Evolutionary conservation across 768 basidiomycete genomes (phyloP), one percentile per base, ranked within the genome.

Genomic region (Podaxis sp.): DNA sequence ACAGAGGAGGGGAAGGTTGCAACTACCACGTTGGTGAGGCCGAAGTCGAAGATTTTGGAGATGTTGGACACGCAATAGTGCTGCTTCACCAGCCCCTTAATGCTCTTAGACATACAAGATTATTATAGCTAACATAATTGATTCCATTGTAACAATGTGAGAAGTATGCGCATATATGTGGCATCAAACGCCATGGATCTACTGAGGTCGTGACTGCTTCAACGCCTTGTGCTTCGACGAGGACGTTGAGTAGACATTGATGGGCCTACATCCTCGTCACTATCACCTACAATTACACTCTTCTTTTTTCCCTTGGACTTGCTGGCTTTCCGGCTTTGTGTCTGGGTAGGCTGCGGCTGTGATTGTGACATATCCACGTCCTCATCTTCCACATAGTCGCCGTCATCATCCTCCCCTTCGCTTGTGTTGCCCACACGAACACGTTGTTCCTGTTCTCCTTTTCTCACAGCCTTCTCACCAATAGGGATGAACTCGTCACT

Each of bases 401-500:
- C 74, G 12, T 78, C 76, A 13, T 59, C 64, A n/a, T 77, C 78
- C 17, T 82, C 82, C 11, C 80, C 83, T 36, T 82, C 80, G 36
- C 71, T 76, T 2, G 70, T 67, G 15, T 68, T 71, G 62, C 65
- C 70, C n/a, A 70, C 66, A 42, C 77, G 73, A 13, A 72, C 70
- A 19, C 74, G 73, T 44, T 76, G 72, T 63, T 69, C 73, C 26
- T 86, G 86, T 28, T 90, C 86, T 8, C 85, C 87, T 53, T 85
- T 84, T 57, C 77, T 81, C 52, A 81, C 82, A 4, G 92, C 92
- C 5, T 72, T 82, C 74, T 94, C 92, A 13, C 92, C 92, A 13
- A 94, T 74, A 4, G 82, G 81, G 2, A 71, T 65, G 42, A 93
- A 78, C 22, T 74, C 77, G 19, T 76, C 71, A n/a, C 75, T 78